phyloP scores from a whole-genome alignment of 2,329 filamentous ascomycete species.

The Gyromitra esculenta region DNA sequence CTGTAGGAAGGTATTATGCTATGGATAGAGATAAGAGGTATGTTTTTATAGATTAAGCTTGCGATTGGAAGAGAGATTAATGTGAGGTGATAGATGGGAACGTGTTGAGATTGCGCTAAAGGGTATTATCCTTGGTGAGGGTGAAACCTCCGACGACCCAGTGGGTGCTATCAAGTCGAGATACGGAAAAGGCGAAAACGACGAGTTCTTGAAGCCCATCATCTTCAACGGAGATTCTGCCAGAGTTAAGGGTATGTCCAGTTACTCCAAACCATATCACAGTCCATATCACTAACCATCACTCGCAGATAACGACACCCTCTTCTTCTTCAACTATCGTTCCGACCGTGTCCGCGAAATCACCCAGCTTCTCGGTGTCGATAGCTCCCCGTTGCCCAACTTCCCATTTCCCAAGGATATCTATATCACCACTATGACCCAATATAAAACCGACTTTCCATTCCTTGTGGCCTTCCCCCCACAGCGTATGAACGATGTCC shows the following conservation, averaged over 20 bases:
- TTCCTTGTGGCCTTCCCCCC: slow-evolving; percentile 93
- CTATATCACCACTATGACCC: slow-evolving; percentile 92
- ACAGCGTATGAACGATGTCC: slow-evolving; percentile 96
- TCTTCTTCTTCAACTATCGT: slow-evolving; percentile 99
- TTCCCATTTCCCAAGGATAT: slow-evolving; percentile 94
- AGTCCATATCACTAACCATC: slow-evolving; percentile 53
- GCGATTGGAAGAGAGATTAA: background rate
- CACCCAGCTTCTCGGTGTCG: slow-evolving; percentile 90
- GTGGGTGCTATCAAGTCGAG: slow-evolving; percentile 86
- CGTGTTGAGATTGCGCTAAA: slow-evolving; percentile 89
- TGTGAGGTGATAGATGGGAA: slow-evolving; percentile 86
- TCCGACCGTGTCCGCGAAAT: slow-evolving; percentile 97
- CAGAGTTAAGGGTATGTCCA: slow-evolving; percentile 77
- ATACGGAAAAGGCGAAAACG: slow-evolving; percentile 87
- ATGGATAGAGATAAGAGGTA: slow-evolving; percentile 53
- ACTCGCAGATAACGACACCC: slow-evolving; percentile 79
- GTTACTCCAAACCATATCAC: background rate
- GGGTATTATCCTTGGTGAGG: slow-evolving; percentile 84
- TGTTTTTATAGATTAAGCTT: background rate
- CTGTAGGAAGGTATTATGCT: slow-evolving; percentile 71
- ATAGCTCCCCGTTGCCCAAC: slow-evolving; percentile 88
- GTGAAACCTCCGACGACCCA: slow-evolving; percentile 84
- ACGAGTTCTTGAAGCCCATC: slow-evolving; percentile 98
- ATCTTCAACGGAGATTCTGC: slow-evolving; percentile 87
- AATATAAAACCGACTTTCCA: slow-evolving; percentile 94